Evolutionary conservation across 495 filamentous ascomycete species (phyloP).

Genomic region (Oidiodendron maius): DNA sequence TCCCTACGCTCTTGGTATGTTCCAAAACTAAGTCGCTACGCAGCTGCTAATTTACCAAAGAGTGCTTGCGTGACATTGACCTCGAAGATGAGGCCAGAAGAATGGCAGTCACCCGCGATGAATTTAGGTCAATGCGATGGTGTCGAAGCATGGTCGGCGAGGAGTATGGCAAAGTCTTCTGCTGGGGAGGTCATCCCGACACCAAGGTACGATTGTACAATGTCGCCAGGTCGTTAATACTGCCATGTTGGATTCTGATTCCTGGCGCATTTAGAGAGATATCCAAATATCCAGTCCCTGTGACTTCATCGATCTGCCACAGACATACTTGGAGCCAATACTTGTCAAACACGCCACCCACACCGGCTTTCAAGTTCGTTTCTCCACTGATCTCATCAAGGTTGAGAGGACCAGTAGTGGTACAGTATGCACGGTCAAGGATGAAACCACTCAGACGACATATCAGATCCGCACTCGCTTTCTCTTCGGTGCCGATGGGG

Average conservation of each 20-base stretch:
- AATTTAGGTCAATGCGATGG: conserved; percentile 44
- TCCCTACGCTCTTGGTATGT: conserved; percentile 35
- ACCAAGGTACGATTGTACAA: conserved; percentile 25
- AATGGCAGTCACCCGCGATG: conserved; percentile 24
- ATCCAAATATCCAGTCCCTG: neutral
- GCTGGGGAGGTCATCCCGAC: conserved; percentile 41
- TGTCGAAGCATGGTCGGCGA: conserved; percentile 44
- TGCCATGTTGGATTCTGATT: neutral
- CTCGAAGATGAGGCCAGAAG: conserved; percentile 30
- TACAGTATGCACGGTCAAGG: neutral
- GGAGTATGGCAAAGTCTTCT: conserved; percentile 43
- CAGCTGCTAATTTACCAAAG: conserved; percentile 21
- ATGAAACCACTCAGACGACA: neutral
- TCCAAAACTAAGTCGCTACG: neutral
- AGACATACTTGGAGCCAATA: neutral
- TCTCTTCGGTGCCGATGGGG: neutral
- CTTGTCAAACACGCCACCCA: neutral
- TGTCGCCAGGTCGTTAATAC: too few relatives aligned
- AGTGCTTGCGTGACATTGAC: conserved; percentile 50
- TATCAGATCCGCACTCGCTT: neutral
- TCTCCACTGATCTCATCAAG: neutral
- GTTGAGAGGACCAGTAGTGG: neutral
- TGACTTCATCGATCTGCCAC: neutral
- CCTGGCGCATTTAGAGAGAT: neutral
- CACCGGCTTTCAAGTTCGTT: neutral